Conservation (phyloP, 129 eudicot genomes). For the Deinandra increscens region DNA sequence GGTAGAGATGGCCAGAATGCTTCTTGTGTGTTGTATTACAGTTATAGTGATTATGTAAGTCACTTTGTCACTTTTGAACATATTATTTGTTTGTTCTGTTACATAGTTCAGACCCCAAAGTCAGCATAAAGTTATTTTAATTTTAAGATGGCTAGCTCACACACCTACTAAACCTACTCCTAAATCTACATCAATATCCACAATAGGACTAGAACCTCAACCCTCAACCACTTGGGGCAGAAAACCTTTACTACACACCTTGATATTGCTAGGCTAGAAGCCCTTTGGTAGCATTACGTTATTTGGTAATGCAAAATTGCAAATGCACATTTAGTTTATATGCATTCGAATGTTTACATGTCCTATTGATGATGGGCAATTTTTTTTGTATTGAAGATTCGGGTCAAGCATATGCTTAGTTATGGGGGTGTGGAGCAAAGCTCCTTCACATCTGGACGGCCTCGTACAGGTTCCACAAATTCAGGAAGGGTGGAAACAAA, state of each 20-base stretch:
- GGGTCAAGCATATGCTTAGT: constrained; percentile 94
- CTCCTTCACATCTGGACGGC: constrained; percentile 53
- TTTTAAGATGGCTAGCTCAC: no score
- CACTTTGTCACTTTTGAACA: not conserved
- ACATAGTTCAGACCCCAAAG: not conserved
- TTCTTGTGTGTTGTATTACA: constrained; percentile 87
- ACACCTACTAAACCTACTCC: no score
- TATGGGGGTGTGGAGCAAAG: constrained; percentile 78
- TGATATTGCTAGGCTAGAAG: no score
- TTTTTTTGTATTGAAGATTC: constrained; percentile 52
- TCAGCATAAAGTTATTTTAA: not conserved
- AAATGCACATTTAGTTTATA: not conserved
- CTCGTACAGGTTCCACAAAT: constrained; percentile 42
- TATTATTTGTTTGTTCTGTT: constrained; percentile 11
- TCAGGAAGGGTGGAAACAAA: constrained; percentile 93
- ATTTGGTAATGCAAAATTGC: not conserved
- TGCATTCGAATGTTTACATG: not conserved
- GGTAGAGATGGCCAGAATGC: constrained; percentile 95
- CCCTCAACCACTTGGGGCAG: no score
- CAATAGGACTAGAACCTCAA: no score
- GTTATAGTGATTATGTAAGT: constrained; percentile 94
- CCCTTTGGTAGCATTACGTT: not conserved
- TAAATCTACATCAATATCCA: no score
- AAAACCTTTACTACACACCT: no score
- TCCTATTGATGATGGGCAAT: constrained; percentile 1